phyloP scores from a whole-genome alignment of 139 green algal species.

The Pseudopediastrum boryanum region DNA sequence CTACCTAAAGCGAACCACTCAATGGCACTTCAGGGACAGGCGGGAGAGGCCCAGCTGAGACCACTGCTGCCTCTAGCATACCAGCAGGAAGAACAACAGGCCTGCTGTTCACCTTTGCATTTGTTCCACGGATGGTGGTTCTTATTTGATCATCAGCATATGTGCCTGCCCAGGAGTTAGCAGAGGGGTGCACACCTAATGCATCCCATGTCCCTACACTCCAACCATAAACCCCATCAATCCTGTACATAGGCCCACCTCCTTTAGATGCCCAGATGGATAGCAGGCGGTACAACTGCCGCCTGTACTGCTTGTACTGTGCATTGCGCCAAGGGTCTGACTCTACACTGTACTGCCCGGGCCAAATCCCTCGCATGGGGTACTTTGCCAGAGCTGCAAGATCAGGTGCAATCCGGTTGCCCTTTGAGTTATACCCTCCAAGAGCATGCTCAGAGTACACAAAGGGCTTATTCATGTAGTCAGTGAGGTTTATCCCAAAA shows the following conservation, averaged over 20 bases:
- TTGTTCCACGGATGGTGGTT: too few relatives aligned
- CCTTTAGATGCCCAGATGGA: neutral
- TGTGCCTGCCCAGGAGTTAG: too few relatives aligned
- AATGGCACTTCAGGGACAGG: too few relatives aligned
- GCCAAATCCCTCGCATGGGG: constrained; percentile 3
- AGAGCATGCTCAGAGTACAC: constrained; percentile 23
- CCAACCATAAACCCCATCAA: neutral
- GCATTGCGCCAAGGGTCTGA: constrained; percentile 10
- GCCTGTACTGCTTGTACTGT: neutral
- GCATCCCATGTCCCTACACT: too few relatives aligned
- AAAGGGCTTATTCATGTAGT: constrained; percentile 4
- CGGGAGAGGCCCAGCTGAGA: too few relatives aligned
- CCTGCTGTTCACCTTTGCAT: too few relatives aligned
- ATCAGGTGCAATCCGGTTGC: neutral
- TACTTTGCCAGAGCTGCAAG: neutral
- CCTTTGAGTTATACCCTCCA: constrained; percentile 8
- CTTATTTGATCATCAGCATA: too few relatives aligned
- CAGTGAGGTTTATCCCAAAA: constrained; percentile 20
- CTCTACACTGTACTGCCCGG: neutral
- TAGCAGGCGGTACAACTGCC: neutral
- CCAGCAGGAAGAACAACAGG: too few relatives aligned
- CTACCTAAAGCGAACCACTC: too few relatives aligned
- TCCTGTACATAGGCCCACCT: neutral
- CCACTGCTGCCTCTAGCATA: too few relatives aligned
- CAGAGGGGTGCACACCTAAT: too few relatives aligned